A percentile compares a stretch with the other conserved stretches of the same genome.
These are phyloP conservation scores for Baorangia bicolor DNA, from an alignment of 768 basidiomycete genomes.

Conservation along the genomic window DNA sequence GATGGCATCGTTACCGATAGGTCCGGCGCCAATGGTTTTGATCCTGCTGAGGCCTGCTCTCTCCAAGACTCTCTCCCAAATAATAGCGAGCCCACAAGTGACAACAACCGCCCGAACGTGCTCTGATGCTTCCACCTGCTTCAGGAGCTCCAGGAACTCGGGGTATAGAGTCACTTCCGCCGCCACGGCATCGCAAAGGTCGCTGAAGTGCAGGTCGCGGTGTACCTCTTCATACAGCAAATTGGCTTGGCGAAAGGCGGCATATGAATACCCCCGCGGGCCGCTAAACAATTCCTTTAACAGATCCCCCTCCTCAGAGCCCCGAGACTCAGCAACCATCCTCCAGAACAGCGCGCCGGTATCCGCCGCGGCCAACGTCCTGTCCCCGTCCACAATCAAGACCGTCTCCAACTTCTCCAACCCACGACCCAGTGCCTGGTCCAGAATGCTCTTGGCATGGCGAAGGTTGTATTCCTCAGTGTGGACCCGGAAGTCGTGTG, in stretches of 20 bases:
- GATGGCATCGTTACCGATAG: constrained; percentile 8
- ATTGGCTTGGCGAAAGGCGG: constrained; percentile 12
- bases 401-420: constrained; percentile 13
- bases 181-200: constrained; percentile 16
- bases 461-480: constrained; percentile 13
- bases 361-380: constrained; percentile 12
- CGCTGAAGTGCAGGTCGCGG: constrained; percentile 6
- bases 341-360: constrained; percentile 12
- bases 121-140: constrained; percentile 18
- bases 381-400: constrained; percentile 11
- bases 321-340: constrained; percentile 12
- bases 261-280: constrained; percentile 13
- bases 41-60: constrained; percentile 17
- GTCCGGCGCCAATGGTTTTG: constrained; percentile 9
- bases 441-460: constrained; percentile 13
- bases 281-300: constrained; percentile 14
- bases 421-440: constrained; percentile 11
- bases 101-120: constrained; percentile 14
- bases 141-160: constrained; percentile 17
- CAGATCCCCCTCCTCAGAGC: constrained; percentile 7
- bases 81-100: constrained; percentile 8
- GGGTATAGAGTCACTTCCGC: constrained; percentile 14
- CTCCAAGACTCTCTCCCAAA: constrained; percentile 15
- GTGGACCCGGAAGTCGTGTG: constrained; percentile 10
- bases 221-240: constrained; percentile 13